Evolutionary conservation across 116 monocot species (phyloP), one percentile per base, ranked within the genome.

Genomic region (Papilionanthe hybrid): DNA sequence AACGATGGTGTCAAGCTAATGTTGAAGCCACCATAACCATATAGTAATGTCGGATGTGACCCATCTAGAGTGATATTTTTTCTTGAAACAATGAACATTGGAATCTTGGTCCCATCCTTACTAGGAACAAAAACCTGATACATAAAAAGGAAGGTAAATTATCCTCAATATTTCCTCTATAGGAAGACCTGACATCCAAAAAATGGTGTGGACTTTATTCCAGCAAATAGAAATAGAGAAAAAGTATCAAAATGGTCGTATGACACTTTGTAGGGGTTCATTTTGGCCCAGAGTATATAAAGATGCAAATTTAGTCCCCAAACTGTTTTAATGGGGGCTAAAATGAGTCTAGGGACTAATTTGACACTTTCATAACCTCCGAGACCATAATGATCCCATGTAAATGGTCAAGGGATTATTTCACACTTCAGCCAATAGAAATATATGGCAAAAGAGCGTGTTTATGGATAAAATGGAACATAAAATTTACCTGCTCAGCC

Each of bases 11-110:
- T 93, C 43, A 95, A 47, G 79, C 89, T 95, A 47, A 91, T 86
- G 80, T 87, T 95, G 82, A 95, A 99, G 42, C 99, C 99, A 44
- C 95, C 99, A 86, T 99, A 99, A 75, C 95, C 99, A 85, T 95
- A 92, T 53, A 99, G 55, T 57, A 95, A 83, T n/a, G 84, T 77
- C 63, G 99, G 92, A 85, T 99, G 93, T 72, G 90, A 93, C 80
- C 95, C 93, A 89, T 95, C 89, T 10, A 93, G 86, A 76, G 25
- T 19, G 75, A 99, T 87, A 44, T 85, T 80, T 80, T 89, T 95
- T 82, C 91, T 93, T 44, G 89, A 90, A 41, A 99, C 84, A 18
- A 99, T 86, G 42, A 99, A 95, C 89, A 95, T 91, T n/a, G 99
- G 99, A 80, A 99, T 83, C 72, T 86, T 86, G 49, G 95, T 99